Percentiles rank a stretch among this genome's conserved stretches.
Conservation (phyloP, 2,329 filamentous ascomycete species). For the Cryphonectria naterciae region DNA sequence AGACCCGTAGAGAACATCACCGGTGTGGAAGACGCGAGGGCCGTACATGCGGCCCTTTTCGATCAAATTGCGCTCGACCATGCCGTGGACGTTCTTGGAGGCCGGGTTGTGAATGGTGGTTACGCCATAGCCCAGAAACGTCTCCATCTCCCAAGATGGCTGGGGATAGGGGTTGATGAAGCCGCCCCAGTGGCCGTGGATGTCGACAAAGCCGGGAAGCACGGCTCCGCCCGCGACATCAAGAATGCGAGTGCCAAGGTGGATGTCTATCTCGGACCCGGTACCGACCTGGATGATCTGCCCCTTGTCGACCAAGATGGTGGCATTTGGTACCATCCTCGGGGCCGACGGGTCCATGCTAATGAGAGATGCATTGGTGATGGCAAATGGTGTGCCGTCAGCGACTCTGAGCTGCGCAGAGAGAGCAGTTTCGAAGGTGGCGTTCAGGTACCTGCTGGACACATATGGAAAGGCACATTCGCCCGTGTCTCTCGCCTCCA, state of each 20-base stretch:
- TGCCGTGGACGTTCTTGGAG: background rate
- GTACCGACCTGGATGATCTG: too few relatives aligned
- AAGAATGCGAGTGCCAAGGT: too few relatives aligned
- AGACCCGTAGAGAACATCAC: too few relatives aligned
- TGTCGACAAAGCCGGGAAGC: background rate
- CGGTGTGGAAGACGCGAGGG: too few relatives aligned
- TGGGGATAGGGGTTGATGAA: slow-evolving; percentile 1
- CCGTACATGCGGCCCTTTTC: too few relatives aligned
- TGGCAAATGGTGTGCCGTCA: background rate
- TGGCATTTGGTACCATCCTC: background rate
- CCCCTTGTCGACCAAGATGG: background rate
- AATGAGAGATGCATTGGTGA: background rate
- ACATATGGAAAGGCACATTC: too few relatives aligned
- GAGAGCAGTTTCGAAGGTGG: too few relatives aligned
- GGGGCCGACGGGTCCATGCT: slow-evolving; percentile 1
- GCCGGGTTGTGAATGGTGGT: background rate
- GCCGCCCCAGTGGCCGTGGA: slow-evolving; percentile 3
- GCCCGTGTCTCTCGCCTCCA: too few relatives aligned
- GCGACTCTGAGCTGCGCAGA: too few relatives aligned
- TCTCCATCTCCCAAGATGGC: slow-evolving; percentile 1
- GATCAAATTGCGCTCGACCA: too few relatives aligned
- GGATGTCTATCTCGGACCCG: too few relatives aligned
- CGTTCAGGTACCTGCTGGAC: too few relatives aligned
- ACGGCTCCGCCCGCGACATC: background rate
- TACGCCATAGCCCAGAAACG: background rate